Percentiles rank a stretch among this genome's conserved stretches.
phyloP scores from a whole-genome alignment of 1,139 yeast genomes.

The Debaryomycetaceae sp. region DNA sequence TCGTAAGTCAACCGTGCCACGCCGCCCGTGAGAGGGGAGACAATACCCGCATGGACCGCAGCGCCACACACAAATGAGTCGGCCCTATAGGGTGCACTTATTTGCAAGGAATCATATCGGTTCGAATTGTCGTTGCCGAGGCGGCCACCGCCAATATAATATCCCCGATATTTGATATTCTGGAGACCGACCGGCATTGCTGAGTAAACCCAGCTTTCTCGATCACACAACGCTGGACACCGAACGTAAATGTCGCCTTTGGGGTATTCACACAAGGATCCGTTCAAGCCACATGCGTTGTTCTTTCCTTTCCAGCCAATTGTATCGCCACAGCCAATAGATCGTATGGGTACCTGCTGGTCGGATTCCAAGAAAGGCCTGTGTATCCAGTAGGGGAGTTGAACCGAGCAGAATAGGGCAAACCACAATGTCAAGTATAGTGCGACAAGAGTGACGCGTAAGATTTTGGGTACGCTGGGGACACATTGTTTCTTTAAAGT shows the following conservation, averaged over 20 bases:
- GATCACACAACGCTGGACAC: constrained; percentile 84
- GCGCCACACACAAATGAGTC: constrained; percentile 89
- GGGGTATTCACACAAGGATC: constrained; percentile 38
- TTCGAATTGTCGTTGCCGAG: constrained; percentile 4
- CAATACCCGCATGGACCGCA: constrained; percentile 75
- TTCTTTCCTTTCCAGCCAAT: constrained; percentile 62
- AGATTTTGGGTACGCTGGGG: constrained; percentile 13
- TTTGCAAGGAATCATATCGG: constrained; percentile 6
- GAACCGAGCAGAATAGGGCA: constrained; percentile 15
- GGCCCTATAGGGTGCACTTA: constrained; percentile 63
- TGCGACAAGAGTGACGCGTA: constrained; percentile 19
- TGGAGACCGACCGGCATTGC: constrained; percentile 67
- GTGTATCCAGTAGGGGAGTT: constrained; percentile 28
- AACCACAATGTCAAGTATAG: constrained; percentile 30
- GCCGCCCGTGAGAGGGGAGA: constrained; percentile 72
- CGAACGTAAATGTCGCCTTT: constrained; percentile 45
- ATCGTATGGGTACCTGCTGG: constrained; percentile 2
- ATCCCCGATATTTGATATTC: constrained; percentile 59
- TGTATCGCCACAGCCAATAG: constrained; percentile 11
- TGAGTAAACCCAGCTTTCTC: constrained; percentile 68
- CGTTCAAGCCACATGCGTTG: constrained; percentile 67
- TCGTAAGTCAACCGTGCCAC: constrained; percentile 56
- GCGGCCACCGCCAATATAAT: constrained; percentile 65
- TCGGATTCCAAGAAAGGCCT: constrained; percentile 10
- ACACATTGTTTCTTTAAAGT: constrained; percentile 30